Conservation (phyloP, 331 rosid genomes). For the Ulmus americana region DNA sequence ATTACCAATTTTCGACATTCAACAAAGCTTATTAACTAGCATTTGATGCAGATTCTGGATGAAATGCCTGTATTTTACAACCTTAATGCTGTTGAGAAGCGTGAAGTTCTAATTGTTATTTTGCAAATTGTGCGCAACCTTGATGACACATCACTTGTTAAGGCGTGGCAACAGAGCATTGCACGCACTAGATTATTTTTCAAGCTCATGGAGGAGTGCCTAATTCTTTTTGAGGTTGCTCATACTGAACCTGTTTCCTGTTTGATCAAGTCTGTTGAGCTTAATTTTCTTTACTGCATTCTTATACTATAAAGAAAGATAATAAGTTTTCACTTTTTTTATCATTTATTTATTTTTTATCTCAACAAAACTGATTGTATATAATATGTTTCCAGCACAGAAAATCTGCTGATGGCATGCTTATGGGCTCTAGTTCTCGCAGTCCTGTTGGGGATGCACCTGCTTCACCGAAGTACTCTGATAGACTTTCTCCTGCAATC, state of each 20-base stretch:
- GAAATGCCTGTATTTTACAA: conserved; percentile 99
- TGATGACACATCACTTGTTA: conserved; percentile 78
- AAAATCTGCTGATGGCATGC: conserved; percentile 87
- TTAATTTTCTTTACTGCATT: too few species aligned
- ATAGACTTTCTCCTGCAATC: conserved; percentile 90
- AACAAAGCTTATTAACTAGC: conserved; percentile 14
- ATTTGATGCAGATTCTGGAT: conserved; percentile 71
- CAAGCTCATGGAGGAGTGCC: conserved; percentile 94
- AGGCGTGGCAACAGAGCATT: conserved; percentile 96
- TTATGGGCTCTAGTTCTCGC: conserved; percentile 90
- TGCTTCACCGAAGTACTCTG: conserved; percentile 93
- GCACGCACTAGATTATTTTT: conserved; percentile 94
- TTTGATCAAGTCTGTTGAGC: conserved; percentile 6
- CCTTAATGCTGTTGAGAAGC: conserved; percentile 84
- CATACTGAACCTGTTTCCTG: conserved; percentile 24
- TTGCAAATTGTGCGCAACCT: conserved; percentile 94
- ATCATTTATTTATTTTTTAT: too few species aligned
- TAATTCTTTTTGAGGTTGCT: conserved; percentile 78
- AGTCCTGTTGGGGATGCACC: conserved; percentile 82
- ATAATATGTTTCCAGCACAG: conserved; percentile 62
- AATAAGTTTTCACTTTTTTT: background rate
- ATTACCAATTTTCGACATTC: background rate
- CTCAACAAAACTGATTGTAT: background rate
- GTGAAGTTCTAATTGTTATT: conserved; percentile 78
- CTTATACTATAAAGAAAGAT: background rate